phyloP scores from a whole-genome alignment of 768 basidiomycete species.

The Boletus fagicola region DNA sequence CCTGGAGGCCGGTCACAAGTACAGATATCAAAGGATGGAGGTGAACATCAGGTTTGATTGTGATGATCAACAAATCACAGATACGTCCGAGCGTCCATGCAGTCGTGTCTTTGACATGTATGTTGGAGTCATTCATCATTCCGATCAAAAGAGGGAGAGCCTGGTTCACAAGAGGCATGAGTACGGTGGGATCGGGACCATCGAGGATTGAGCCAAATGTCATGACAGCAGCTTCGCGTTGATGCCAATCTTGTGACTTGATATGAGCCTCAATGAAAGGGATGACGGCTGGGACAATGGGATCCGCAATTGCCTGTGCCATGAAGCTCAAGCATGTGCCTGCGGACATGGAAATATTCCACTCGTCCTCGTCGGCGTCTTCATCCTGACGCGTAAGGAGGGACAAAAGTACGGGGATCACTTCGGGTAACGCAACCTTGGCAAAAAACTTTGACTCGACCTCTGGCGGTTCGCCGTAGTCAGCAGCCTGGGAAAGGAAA shows the following conservation, averaged over 20 bases:
- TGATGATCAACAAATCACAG: constrained; percentile 81
- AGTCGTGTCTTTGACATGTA: constrained; percentile 92
- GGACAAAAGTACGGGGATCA: constrained; percentile 86
- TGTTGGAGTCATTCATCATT: constrained; percentile 87
- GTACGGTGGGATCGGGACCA: constrained; percentile 85
- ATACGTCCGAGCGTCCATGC: constrained; percentile 98
- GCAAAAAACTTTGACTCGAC: constrained; percentile 89
- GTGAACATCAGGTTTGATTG: constrained; percentile 88
- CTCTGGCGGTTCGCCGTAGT: constrained; percentile 85
- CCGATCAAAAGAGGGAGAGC: constrained; percentile 91
- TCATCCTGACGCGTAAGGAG: constrained; percentile 93
- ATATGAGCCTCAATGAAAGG: constrained; percentile 98
- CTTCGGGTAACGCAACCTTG: constrained; percentile 91
- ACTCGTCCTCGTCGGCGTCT: constrained; percentile 97
- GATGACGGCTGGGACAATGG: constrained; percentile 88
- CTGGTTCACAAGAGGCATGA: constrained; percentile 89
- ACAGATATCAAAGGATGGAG: constrained; percentile 80
- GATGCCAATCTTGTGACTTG: constrained; percentile 88
- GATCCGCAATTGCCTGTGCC: constrained; percentile 86
- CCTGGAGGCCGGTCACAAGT: constrained; percentile 76
- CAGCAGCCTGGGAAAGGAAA: constrained; percentile 60
- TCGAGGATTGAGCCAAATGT: constrained; percentile 97
- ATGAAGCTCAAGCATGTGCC: constrained; percentile 87
- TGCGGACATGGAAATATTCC: constrained; percentile 98
- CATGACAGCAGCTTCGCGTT: constrained; percentile 97